Conservation (phyloP, 345 rosid genomes). For the Populus davidiana region DNA sequence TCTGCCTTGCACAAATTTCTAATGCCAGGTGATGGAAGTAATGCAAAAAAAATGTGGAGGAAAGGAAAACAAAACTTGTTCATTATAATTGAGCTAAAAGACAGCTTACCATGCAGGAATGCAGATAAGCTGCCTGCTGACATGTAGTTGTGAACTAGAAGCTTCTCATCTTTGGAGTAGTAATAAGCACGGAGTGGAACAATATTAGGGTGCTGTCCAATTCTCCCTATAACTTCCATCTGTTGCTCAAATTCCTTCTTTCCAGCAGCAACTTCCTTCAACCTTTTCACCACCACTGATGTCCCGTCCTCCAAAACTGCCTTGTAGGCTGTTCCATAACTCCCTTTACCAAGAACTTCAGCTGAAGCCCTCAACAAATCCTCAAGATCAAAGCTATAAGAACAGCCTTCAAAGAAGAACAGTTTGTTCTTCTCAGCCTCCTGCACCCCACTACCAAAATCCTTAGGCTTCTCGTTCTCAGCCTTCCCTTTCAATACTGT, state of each 20-base stretch:
- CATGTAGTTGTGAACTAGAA: conserved; percentile 58
- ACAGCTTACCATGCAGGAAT: conserved; percentile 51
- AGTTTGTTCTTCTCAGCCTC: conserved; percentile 83
- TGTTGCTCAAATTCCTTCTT: conserved; percentile 82
- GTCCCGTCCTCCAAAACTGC: conserved; percentile 77
- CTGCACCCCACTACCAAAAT: conserved; percentile 84
- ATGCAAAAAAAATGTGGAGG: neutral
- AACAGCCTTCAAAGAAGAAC: conserved; percentile 65
- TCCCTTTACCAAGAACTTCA: conserved; percentile 88
- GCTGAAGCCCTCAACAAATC: conserved; percentile 87
- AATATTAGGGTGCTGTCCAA: conserved; percentile 55
- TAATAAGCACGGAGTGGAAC: conserved; percentile 54
- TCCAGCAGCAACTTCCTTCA: conserved; percentile 69
- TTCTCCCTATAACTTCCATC: conserved; percentile 58
- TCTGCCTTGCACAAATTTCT: too few relatives aligned
- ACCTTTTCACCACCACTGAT: conserved; percentile 69
- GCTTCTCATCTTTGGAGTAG: conserved; percentile 61
- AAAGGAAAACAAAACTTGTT: neutral
- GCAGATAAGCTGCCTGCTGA: conserved; percentile 64
- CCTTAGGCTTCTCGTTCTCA: conserved; percentile 46
- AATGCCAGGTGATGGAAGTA: too few relatives aligned
- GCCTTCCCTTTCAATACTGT: conserved; percentile 34
- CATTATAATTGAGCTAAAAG: too few relatives aligned
- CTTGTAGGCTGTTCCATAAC: conserved; percentile 74
- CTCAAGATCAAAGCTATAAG: conserved; percentile 65